Base-by-base conservation (phyloP, 1,284 basidiomycete genomes). In the Boletus mariae region DNA sequence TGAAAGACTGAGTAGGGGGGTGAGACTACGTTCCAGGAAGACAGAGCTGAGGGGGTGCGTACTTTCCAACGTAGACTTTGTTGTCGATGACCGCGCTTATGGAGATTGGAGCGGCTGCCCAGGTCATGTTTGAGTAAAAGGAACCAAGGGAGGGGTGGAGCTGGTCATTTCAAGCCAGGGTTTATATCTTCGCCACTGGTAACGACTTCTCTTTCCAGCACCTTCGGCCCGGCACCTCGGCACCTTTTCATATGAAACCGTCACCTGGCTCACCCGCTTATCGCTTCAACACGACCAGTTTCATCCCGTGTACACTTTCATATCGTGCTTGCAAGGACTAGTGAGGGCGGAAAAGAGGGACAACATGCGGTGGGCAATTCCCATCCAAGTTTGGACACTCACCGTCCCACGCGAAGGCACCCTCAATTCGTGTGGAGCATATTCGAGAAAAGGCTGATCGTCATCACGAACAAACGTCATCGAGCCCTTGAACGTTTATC, bases 31-130 rank as follows among this genome's bases (percentile, higher is more conserved):
- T 1, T 11, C 20, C 20, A 20, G 29, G 3, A 29, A 34, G 4
- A 28, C 26, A n/a, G 10, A n/a, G 29, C 1, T 8, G 51, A 12
- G 3, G 26, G 5, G 43, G 15, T 7, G n/a, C 70, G 49, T 59
- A 81, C 82, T 82, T 81, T 70, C 81, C 80, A 35, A 84, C 72
- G 60, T 75, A 83, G 37, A 83, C 59, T 55, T 75, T 71, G 46
- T 73, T 73, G 47, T 75, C 70, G 15, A 83, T 51, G 51, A 82
- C 65, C 38, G 74, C 68, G 47, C 67, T 69, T 6, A 56, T 49
- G 41, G 66, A 71, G 31, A 62, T 51, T n/a, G 69, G 68, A 7
- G 57, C 61, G 23, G 66, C 57, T 28, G 50, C 47, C 66, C 66
- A 69, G 34, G 65, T 65, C 68, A 67, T 70, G 9, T 44, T 3